A percentile compares a stretch with the other conserved stretches of the same genome.
phyloP scores from a whole-genome alignment of 257 asterid species.

The Cordia subcordata region DNA sequence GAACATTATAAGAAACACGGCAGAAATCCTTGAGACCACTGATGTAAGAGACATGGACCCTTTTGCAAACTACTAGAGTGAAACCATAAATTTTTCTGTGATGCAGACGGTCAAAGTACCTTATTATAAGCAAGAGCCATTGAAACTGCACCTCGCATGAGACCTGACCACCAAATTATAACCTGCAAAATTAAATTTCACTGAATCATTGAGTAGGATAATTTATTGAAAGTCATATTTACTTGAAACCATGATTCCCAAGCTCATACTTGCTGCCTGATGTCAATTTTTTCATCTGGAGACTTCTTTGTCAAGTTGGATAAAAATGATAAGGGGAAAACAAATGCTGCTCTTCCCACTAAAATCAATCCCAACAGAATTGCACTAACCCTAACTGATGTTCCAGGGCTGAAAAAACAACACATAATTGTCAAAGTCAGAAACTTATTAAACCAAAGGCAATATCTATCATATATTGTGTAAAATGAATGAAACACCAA shows the following conservation, averaged over 20 bases:
- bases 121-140: conserved; percentile 99
- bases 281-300: conserved; percentile 49
- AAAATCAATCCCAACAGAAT: conserved; percentile 74
- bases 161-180: conserved; percentile 99
- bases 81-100: background rate
- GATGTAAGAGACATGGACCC: background rate
- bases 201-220: background rate
- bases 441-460: background rate
- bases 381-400: conserved; percentile 66
- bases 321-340: conserved; percentile 80
- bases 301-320: conserved; percentile 82
- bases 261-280: conserved; percentile 72
- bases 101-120: conserved; percentile 30
- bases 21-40: too few species aligned
- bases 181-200: conserved; percentile 39
- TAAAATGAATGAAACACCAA: background rate
- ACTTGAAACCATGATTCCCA: conserved; percentile 1
- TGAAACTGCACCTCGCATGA: conserved; percentile 98
- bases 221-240: background rate
- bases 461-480: background rate
- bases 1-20: too few species aligned
- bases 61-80: background rate
- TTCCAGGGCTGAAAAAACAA: conserved; percentile 52
- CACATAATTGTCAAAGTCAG: background rate
- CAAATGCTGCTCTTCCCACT: conserved; percentile 95